phyloP scores from a whole-genome alignment of 1,284 basidiomycete genomes.

The Trichosporon sp. region DNA sequence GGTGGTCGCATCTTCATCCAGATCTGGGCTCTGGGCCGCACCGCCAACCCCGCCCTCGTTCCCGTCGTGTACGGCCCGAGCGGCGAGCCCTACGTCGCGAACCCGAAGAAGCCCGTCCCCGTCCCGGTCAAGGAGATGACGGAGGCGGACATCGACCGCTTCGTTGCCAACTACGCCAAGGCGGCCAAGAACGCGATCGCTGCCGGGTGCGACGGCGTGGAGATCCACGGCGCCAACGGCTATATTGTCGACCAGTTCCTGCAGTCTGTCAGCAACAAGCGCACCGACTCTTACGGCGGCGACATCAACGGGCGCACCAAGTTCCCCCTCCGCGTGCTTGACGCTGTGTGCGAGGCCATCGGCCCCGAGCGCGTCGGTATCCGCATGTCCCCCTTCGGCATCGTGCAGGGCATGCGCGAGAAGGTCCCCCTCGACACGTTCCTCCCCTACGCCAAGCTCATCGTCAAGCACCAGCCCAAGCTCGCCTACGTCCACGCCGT shows the following conservation, averaged over 20 bases:
- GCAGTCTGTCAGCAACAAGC: conserved; percentile 61
- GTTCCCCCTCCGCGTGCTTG: conserved; percentile 62
- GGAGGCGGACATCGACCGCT: conserved; percentile 50
- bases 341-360: conserved; percentile 61
- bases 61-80: conserved; percentile 41
- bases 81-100: conserved; percentile 41
- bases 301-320: conserved; percentile 62
- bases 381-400: conserved; percentile 63
- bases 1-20: conserved; percentile 61
- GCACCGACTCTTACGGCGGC: conserved; percentile 67
- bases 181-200: conserved; percentile 63
- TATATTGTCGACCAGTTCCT: conserved; percentile 63
- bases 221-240: conserved; percentile 58
- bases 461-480: conserved; percentile 58
- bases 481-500: conserved; percentile 66
- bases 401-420: conserved; percentile 56
- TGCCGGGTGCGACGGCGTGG: conserved; percentile 69
- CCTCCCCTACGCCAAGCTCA: conserved; percentile 37
- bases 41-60: conserved; percentile 26
- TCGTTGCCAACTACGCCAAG: conserved; percentile 60
- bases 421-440: conserved; percentile 59
- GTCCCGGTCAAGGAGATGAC: conserved; percentile 47
- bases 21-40: conserved; percentile 59
- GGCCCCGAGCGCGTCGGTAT: conserved; percentile 62
- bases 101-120: conserved; percentile 65